These are phyloP conservation scores for Rutidosis leptorrhynchoides DNA, from an alignment of 129 eudicot genomes.

Conservation along the genomic window DNA sequence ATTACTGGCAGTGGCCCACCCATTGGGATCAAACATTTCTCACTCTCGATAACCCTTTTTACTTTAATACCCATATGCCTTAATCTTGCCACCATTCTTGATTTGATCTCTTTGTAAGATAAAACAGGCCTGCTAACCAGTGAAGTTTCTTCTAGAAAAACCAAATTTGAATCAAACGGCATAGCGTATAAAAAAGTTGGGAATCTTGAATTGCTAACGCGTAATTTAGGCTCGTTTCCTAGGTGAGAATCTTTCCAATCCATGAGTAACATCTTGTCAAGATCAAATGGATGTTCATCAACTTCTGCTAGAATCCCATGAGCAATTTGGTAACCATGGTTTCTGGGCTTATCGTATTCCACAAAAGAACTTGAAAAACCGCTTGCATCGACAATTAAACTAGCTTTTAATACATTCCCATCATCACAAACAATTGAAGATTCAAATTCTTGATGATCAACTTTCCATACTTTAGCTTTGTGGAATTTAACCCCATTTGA, in stretches of 20 bases:
- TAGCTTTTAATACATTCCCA: conserved; percentile 56
- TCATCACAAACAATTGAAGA: conserved; percentile 67
- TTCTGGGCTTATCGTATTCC: conserved; percentile 77
- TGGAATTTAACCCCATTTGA: conserved; percentile 61
- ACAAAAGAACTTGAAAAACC: conserved; percentile 63
- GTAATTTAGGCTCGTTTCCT: conserved; percentile 69
- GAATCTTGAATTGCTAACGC: conserved; percentile 40
- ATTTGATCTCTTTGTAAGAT: conserved; percentile 58
- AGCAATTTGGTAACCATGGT: conserved; percentile 78
- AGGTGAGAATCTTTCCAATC: conserved; percentile 88
- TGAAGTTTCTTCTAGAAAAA: conserved; percentile 76
- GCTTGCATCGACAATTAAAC: conserved; percentile 77
- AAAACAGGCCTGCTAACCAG: conserved; percentile 65
- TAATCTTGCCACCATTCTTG: conserved; percentile 70
- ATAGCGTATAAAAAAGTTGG: conserved; percentile 72
- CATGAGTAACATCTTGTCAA: conserved; percentile 80
- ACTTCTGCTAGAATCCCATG: conserved; percentile 83
- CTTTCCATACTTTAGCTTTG: conserved; percentile 70
- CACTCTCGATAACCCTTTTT: conserved; percentile 58
- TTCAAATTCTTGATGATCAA: conserved; percentile 62
- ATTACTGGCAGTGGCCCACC: conserved; percentile 75
- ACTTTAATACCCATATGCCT: conserved; percentile 71
- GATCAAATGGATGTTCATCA: conserved; percentile 69
- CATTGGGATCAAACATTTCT: conserved; percentile 83
- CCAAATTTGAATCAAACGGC: conserved; percentile 72